These are phyloP conservation scores for Hydrangea macrophylla DNA, from an alignment of 148 eudicot species.

Conservation along the genomic window DNA sequence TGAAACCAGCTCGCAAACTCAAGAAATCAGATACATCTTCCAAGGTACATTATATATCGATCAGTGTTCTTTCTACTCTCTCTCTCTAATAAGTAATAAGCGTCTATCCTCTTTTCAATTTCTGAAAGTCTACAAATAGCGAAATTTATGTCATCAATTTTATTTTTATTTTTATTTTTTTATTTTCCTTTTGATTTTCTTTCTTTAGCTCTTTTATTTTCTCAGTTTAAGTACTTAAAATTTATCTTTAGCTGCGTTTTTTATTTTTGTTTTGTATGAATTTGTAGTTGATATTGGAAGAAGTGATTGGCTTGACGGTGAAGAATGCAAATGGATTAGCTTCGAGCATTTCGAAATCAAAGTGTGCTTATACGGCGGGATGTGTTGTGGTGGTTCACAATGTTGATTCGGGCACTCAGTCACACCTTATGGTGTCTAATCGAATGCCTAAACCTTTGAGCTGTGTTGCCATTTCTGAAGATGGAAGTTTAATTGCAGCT, in stretches of 20 bases:
- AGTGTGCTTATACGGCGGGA: conserved; percentile 50
- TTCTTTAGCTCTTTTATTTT: background rate
- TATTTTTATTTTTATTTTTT: too few species aligned
- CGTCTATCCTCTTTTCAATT: background rate
- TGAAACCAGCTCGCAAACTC: conserved; percentile 38
- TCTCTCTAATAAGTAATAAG: background rate
- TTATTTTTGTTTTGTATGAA: background rate
- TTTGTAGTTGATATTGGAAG: conserved; percentile 42
- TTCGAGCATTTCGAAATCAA: conserved; percentile 27
- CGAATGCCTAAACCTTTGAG: conserved; percentile 46
- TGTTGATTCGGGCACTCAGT: conserved; percentile 38
- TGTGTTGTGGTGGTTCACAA: conserved; percentile 55
- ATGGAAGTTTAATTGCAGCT: conserved; percentile 45
- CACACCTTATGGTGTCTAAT: conserved; percentile 37
- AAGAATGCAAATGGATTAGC: conserved; percentile 52
- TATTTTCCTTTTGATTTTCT: too few species aligned
- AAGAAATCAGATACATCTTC: conserved; percentile 25
- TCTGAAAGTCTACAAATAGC: too few species aligned
- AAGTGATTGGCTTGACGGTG: conserved; percentile 46
- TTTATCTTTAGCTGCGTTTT: background rate
- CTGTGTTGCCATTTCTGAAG: conserved; percentile 41
- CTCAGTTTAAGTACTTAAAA: background rate
- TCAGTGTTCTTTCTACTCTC: background rate
- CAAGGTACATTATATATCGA: conserved; percentile 23
- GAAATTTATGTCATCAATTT: too few species aligned